Evolutionary conservation across 1,284 basidiomycete species (phyloP), one percentile per base, ranked within the genome.

Genomic region (Pseudozyma pruni): DNA sequence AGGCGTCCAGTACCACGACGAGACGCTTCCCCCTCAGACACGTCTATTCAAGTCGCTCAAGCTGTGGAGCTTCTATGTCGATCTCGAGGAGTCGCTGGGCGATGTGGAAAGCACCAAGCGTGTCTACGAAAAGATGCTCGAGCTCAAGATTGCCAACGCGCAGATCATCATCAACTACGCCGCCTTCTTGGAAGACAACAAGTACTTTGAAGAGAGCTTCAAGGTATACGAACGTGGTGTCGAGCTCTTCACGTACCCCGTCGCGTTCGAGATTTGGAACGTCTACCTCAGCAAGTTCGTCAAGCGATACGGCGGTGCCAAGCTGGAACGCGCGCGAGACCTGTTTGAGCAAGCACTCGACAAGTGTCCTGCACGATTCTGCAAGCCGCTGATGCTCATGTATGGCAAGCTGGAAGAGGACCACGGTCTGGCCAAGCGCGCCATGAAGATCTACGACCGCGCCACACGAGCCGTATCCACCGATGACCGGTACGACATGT

Each of bases 261-360:
- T 98, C 43, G 95, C 93, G 3, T 98, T 98, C 82, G 96, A 99
- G 84, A 89, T 99, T 70, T 98, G 96, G 95, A 98, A 99, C 82
- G 95, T 97, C 57, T 99, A 98, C 83, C 85, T 99, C 35, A 91
- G 92, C 57, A 98, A 98, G 84, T 99, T 99, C 81, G 88, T 95
- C 69, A 95, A 94, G 84, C 90, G 96, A 83, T 98, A 96, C 73
- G 93, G 91, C 45, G 96, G 95, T 10, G 87, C 89, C 44, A 98
- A 97, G 85, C 85, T 99, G 19, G 96, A 99, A 83, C 90, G 96
- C 47, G 89, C 94, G 13, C 89, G 96, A 52, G 96, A 99, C 83
- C 86, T 98, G 34, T 99, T 98, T 81, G 96, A 98, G 81, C 96
- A 99, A 80, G 94, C 96, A 0, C 85, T 99, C 20, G 94, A 97